These are phyloP conservation scores for Botrytis paeoniae DNA, from an alignment of 2,329 filamentous ascomycete species.

Conservation along the genomic window DNA sequence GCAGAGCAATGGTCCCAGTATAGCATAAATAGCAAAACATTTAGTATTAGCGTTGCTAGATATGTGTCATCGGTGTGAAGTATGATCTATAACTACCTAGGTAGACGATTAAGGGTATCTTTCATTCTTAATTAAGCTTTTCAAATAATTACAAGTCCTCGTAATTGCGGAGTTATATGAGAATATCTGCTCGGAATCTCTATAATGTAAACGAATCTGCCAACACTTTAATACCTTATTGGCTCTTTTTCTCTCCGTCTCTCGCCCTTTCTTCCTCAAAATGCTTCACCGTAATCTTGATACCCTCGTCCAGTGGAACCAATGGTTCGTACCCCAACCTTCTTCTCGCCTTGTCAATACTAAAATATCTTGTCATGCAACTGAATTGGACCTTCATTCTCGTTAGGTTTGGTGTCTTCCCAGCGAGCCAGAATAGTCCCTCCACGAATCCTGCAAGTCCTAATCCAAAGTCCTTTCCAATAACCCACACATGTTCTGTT, in stretches of 20 bases:
- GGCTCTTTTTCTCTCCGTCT: constrained; percentile 34
- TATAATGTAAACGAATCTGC: background rate
- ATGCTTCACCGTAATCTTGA: constrained; percentile 32
- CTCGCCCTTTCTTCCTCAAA: constrained; percentile 29
- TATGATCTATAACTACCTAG: background rate
- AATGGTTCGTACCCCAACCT: constrained; percentile 68
- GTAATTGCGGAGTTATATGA: background rate
- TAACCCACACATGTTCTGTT: constrained; percentile 53
- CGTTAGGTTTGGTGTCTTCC: constrained; percentile 53
- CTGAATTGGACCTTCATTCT: constrained; percentile 53
- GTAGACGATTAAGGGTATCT: background rate
- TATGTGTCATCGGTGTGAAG: background rate
- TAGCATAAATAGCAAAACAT: background rate
- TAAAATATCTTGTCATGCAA: constrained; percentile 75
- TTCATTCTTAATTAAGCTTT: background rate
- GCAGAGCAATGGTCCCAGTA: background rate
- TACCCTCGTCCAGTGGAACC: constrained; percentile 65
- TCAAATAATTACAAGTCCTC: constrained; percentile 4
- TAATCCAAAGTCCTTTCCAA: constrained; percentile 52
- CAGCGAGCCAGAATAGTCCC: constrained; percentile 47
- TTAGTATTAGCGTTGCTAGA: background rate
- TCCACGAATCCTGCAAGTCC: constrained; percentile 46
- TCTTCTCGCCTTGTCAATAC: constrained; percentile 70
- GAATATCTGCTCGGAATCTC: background rate
- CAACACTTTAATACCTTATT: background rate